These are phyloP conservation scores for Mucor racemosus DNA, from an alignment of 371 early-diverging fungal species.

Conservation along the genomic window DNA sequence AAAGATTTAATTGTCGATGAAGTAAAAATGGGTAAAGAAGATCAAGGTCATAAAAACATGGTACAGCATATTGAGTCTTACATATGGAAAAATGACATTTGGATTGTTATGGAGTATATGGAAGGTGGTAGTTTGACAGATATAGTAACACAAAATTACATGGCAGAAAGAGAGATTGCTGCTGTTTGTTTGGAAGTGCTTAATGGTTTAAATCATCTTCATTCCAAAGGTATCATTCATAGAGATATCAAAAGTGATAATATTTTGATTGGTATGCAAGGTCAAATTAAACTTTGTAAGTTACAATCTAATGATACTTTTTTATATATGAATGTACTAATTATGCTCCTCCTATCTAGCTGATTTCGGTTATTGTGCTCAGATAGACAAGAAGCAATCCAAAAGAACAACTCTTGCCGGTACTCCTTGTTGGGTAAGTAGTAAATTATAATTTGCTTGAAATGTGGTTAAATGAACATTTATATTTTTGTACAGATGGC, in stretches of 20 bases:
- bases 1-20: constrained; percentile 91
- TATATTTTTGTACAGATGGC: constrained; percentile 61
- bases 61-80: constrained; percentile 85
- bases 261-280: constrained; percentile 76
- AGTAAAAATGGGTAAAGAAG: constrained; percentile 87
- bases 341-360: constrained; percentile 30
- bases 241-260: constrained; percentile 96
- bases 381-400: constrained; percentile 64
- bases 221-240: constrained; percentile 86
- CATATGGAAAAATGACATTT: constrained; percentile 75
- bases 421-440: constrained; percentile 78
- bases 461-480: background rate
- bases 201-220: constrained; percentile 64
- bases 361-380: constrained; percentile 92
- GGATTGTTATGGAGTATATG: constrained; percentile 93
- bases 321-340: no score
- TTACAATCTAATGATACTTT: background rate
- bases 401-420: constrained; percentile 85
- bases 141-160: constrained; percentile 76
- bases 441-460: background rate
- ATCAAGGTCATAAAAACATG: constrained; percentile 76
- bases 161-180: constrained; percentile 88
- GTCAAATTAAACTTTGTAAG: constrained; percentile 81
- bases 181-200: constrained; percentile 75
- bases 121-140: constrained; percentile 89